Percentiles rank a stretch among this genome's conserved stretches.
These are phyloP conservation scores for Globisporangium middletonii DNA, from an alignment of 352 stramenopile species.

Conservation along the genomic window DNA sequence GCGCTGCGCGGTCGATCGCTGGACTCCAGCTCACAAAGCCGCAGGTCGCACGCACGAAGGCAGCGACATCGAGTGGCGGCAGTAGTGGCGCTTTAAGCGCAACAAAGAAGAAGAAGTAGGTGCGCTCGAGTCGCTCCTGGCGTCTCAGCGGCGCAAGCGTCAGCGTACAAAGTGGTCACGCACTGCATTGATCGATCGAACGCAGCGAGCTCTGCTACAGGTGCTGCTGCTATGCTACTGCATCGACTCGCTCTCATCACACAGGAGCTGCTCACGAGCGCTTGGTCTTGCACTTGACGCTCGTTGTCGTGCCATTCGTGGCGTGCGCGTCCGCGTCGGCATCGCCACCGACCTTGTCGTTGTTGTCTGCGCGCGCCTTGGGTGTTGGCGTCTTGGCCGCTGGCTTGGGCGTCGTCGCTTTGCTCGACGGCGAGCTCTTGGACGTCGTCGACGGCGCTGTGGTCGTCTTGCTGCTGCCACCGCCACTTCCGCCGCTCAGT, in stretches of 20 bases:
- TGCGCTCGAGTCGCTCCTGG: no score
- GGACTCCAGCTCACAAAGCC: slow-evolving; percentile 44
- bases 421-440: no score
- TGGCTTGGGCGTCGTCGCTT: no score
- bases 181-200: background rate
- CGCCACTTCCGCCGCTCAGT: no score
- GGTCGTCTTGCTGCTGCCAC: no score
- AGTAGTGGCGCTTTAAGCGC: background rate
- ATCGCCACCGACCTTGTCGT: no score
- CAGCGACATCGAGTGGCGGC: background rate
- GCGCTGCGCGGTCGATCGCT: slow-evolving; percentile 45
- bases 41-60: slow-evolving; percentile 24
- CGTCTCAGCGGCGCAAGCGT: no score
- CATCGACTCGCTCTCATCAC: background rate
- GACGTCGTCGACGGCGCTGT: no score
- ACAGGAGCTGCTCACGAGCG: background rate
- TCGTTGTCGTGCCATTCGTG: background rate
- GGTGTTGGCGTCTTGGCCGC: no score
- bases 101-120: slow-evolving; percentile 39
- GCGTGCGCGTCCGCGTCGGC: no score
- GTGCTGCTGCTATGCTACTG: background rate
- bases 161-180: no score
- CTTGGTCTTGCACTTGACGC: background rate
- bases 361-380: no score
- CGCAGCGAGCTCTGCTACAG: background rate